phyloP scores from a whole-genome alignment of 148 eudicot genomes.

The Cornus kousa region DNA sequence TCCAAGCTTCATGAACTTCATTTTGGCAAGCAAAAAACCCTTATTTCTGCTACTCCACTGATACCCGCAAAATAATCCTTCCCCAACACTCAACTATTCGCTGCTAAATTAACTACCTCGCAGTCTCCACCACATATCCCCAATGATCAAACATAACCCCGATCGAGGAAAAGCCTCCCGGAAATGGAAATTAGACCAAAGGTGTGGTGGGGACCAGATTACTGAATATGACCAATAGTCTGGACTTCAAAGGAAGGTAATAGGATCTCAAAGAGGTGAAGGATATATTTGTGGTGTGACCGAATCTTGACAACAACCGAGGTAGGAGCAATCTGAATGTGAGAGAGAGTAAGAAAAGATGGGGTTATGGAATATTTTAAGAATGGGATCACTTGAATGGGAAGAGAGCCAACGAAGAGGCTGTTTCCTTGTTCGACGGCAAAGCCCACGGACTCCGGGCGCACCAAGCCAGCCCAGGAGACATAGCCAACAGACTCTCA shows the following conservation, averaged over 20 bases:
- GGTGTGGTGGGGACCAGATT: slow-evolving; percentile 52
- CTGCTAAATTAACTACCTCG: slow-evolving; percentile 23
- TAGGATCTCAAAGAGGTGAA: slow-evolving; percentile 36
- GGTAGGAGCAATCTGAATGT: slow-evolving; percentile 23
- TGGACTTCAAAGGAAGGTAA: slow-evolving; percentile 31
- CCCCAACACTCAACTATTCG: slow-evolving; percentile 28
- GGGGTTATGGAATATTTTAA: slow-evolving; percentile 22
- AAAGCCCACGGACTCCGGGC: slow-evolving; percentile 68
- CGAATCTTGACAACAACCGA: slow-evolving; percentile 54
- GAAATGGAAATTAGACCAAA: slow-evolving; percentile 31
- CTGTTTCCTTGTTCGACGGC: slow-evolving; percentile 74
- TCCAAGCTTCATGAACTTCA: slow-evolving; percentile 99
- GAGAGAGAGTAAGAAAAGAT: slow-evolving; percentile 27
- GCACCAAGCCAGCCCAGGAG: slow-evolving; percentile 53
- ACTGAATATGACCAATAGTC: slow-evolving; percentile 29
- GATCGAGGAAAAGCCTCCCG: slow-evolving; percentile 31
- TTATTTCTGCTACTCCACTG: slow-evolving; percentile 19
- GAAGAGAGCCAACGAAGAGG: slow-evolving; percentile 50
- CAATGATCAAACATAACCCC: slow-evolving; percentile 35
- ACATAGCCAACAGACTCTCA: slow-evolving; percentile 57
- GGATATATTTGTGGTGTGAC: slow-evolving; percentile 35
- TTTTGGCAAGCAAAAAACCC: slow-evolving; percentile 34
- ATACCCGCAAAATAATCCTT: slow-evolving; percentile 23
- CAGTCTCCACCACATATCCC: slow-evolving; percentile 22
- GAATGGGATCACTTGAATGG: slow-evolving; percentile 41